A percentile compares a stretch with the other conserved stretches of the same genome.
Evolutionary conservation across 2,329 filamentous ascomycete species (phyloP).

Genomic region (Triangularia setosa): DNA sequence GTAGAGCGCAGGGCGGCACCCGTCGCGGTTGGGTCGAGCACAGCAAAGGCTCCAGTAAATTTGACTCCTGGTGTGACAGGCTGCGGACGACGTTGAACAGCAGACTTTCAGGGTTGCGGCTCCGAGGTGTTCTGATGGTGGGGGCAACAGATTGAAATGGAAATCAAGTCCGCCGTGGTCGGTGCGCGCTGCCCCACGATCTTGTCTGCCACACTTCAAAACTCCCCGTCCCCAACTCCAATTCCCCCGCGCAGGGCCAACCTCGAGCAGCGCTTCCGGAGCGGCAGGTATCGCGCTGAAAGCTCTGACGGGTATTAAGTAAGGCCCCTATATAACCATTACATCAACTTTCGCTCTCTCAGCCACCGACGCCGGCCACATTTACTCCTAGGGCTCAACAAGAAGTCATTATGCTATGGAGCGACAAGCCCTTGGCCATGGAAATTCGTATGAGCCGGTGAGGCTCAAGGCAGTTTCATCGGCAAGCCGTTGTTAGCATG

Average conservation of each 20-base stretch:
- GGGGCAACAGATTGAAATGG: slow-evolving; percentile 18
- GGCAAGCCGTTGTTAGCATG: background rate
- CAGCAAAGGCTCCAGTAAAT: background rate
- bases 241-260: background rate
- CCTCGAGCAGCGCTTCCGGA: background rate
- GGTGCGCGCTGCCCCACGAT: slow-evolving; percentile 15
- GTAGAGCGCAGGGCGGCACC: background rate
- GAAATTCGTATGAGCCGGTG: background rate
- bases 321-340: slow-evolving; percentile 12
- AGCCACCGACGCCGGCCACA: slow-evolving; percentile 6
- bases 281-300: background rate
- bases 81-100: slow-evolving; percentile 6
- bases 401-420: background rate
- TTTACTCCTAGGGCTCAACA: background rate
- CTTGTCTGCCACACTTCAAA: slow-evolving; percentile 5
- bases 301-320: background rate
- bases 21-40: background rate
- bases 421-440: background rate
- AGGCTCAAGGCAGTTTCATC: background rate
- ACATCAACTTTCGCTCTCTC: slow-evolving; percentile 1
- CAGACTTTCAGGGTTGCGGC: slow-evolving; percentile 12
- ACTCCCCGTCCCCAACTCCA: background rate
- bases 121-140: slow-evolving; percentile 10
- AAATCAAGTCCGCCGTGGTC: slow-evolving; percentile 11
- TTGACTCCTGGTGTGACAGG: background rate